Evolutionary conservation across 2,329 filamentous ascomycete genomes (phyloP), one percentile per base, ranked within the genome.

Genomic region (Diaporthe ampelina): DNA sequence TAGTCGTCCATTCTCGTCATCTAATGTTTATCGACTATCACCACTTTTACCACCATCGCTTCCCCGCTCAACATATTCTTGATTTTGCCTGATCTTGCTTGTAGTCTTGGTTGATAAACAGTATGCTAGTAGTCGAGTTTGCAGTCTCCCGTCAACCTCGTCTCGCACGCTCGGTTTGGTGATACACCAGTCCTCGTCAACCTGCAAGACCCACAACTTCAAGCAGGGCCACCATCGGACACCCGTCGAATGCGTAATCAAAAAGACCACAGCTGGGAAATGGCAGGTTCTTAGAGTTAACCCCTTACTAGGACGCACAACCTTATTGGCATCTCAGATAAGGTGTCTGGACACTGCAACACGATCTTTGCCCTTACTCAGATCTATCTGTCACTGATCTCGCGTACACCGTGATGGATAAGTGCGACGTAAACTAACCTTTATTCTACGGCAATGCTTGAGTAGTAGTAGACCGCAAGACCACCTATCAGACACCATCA

Each of bases 241-340:
- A 48, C 5, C 37, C 6, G 3, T 24, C 29, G 29, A 24, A 11
- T 37, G 11, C 13, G 24, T 19, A 37, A 9, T 10, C 10, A 29
- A 21, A 19, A 19, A 19, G 8, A 19, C 19, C 43, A 10, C 3
- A 3, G 61, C 29, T 67, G 26, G 61, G 61, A 52, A 24, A 52
- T 32, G 61, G 19, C 43, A 15, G 61, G 8, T 13, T 11, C 8
- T n/a, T 50, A 67, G 19, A 37, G 43, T 67, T 37, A 6, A 35
- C 13, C 61, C 43, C 21, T 67, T 67, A 67, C 61, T 50, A 67
- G 50, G 61, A 19, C 29, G 45, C 45, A 35, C n/a, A 67, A 52
- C 61, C 61, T 67, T 67, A 50, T 67, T 67, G 21, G 4, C 43
- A 32, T 50, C 61, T 35, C 26, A 32, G 19, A 67, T 52, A 37